A percentile compares a stretch with the other conserved stretches of the same genome.
These are phyloP conservation scores for Prunus salicina DNA, from an alignment of 306 rosid species.

Conservation along the genomic window DNA sequence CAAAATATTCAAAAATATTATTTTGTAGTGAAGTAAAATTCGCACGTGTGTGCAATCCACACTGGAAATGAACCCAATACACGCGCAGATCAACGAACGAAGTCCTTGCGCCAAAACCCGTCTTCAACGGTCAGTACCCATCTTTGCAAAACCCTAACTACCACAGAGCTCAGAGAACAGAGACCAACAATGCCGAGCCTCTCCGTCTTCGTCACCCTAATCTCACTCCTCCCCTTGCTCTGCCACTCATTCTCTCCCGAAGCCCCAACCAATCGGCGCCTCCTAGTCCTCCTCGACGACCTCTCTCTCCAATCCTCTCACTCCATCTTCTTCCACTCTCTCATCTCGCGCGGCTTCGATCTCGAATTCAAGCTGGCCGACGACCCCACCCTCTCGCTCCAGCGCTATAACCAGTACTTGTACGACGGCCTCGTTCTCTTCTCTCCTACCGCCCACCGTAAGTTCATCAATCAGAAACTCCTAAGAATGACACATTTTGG, in stretches of 20 bases:
- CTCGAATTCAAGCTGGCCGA: not conserved
- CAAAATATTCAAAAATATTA: too few relatives aligned
- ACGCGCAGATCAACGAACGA: not conserved
- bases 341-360: not conserved
- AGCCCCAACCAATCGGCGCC: slow-evolving; percentile 50
- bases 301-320: slow-evolving; percentile 34
- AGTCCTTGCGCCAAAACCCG: not conserved
- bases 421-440: not conserved
- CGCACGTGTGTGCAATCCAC: not conserved
- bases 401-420: not conserved
- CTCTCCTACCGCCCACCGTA: not conserved
- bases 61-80: too few relatives aligned
- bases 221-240: slow-evolving; percentile 23
- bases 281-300: slow-evolving; percentile 72
- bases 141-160: not conserved
- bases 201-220: not conserved
- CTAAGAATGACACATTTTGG: not conserved
- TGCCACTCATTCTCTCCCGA: slow-evolving; percentile 62
- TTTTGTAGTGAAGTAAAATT: not conserved
- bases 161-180: not conserved
- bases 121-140: not conserved
- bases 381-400: not conserved
- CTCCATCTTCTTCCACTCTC: not conserved
- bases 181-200: not conserved
- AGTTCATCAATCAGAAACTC: not conserved